Percentiles rank a stretch among this genome's conserved stretches.
Evolutionary conservation across 495 filamentous ascomycete genomes (phyloP).

Genomic region (Penicillium ochrochloron): DNA sequence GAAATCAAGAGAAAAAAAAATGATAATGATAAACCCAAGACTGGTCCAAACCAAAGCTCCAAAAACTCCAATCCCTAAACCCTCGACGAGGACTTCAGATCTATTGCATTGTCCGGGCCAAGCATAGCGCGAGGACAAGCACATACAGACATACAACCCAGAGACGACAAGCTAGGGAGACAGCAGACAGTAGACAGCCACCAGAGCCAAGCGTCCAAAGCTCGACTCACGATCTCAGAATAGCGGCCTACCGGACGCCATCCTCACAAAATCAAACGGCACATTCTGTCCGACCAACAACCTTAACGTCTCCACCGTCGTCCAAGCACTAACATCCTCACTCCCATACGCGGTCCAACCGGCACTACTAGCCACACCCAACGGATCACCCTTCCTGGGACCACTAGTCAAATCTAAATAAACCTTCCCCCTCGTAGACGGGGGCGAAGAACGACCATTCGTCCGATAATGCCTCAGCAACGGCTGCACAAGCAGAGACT

Average conservation of each 20-base stretch:
- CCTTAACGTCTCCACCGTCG: conserved; percentile 77
- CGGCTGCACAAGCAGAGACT: conserved; percentile 78
- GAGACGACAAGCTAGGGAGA: background rate
- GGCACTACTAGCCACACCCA: conserved; percentile 66
- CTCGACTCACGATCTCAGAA: too few relatives aligned
- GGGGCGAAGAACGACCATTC: conserved; percentile 49
- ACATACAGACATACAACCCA: conserved; percentile 5
- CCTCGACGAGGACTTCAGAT: conserved; percentile 20
- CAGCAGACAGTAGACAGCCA: too few relatives aligned
- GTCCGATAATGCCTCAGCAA: conserved; percentile 67
- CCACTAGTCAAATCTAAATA: conserved; percentile 80
- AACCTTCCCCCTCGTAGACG: conserved; percentile 67
- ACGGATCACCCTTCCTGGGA: conserved; percentile 67
- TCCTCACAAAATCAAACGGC: conserved; percentile 80
- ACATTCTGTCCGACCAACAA: conserved; percentile 84
- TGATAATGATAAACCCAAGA: background rate
- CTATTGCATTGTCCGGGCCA: conserved; percentile 17
- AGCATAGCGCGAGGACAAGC: background rate
- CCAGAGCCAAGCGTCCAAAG: too few relatives aligned
- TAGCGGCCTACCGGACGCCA: conserved; percentile 72
- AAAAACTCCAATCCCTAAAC: conserved; percentile 11
- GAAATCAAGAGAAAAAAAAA: background rate
- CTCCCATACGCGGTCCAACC: conserved; percentile 81
- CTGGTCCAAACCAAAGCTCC: conserved; percentile 3
- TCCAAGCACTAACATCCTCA: conserved; percentile 79